These are phyloP conservation scores for Pseudoneurospora amorphoporcata DNA, from an alignment of 495 filamentous ascomycete genomes.

Conservation along the genomic window DNA sequence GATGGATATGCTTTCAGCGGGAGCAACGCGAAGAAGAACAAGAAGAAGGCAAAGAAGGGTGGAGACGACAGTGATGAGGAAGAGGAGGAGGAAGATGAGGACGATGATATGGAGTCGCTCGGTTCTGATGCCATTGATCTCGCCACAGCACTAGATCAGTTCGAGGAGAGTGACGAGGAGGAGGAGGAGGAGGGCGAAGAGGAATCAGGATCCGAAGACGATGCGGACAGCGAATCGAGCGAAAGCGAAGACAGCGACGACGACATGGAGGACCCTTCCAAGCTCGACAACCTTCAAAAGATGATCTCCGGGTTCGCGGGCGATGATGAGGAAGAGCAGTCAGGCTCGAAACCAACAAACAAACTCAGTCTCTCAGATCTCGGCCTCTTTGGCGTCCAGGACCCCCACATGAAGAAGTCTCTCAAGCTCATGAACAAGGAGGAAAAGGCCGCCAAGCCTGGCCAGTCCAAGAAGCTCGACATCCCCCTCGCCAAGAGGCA, in stretches of 20 bases:
- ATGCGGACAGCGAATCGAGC: slow-evolving; percentile 41
- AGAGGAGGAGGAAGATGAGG: slow-evolving; percentile 49
- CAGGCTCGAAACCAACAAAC: slow-evolving; percentile 36
- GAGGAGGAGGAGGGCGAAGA: slow-evolving; percentile 16
- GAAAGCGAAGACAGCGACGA: slow-evolving; percentile 49
- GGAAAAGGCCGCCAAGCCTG: slow-evolving; percentile 40
- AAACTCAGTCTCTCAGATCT: slow-evolving; percentile 80
- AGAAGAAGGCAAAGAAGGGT: slow-evolving; percentile 18
- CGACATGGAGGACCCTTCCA: slow-evolving; percentile 47
- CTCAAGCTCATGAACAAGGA: slow-evolving; percentile 56
- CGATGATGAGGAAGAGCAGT: slow-evolving; percentile 21
- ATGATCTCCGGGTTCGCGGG: slow-evolving; percentile 59
- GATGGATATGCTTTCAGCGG: slow-evolving; percentile 65
- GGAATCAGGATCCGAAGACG: slow-evolving; percentile 27
- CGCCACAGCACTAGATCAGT: slow-evolving; percentile 69
- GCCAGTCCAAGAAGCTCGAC: slow-evolving; percentile 62
- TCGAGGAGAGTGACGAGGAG: slow-evolving; percentile 36
- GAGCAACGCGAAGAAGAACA: slow-evolving; percentile 45
- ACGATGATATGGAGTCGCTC: slow-evolving; percentile 43
- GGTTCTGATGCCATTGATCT: slow-evolving; percentile 84
- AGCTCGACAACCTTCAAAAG: slow-evolving; percentile 54
- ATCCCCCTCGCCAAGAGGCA: slow-evolving; percentile 82
- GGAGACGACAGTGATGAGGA: slow-evolving; percentile 44
- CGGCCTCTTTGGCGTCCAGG: slow-evolving; percentile 56
- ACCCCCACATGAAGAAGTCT: slow-evolving; percentile 67